phyloP scores from a whole-genome alignment of 2,329 filamentous ascomycete genomes.

The Clonostachys rhizophaga region DNA sequence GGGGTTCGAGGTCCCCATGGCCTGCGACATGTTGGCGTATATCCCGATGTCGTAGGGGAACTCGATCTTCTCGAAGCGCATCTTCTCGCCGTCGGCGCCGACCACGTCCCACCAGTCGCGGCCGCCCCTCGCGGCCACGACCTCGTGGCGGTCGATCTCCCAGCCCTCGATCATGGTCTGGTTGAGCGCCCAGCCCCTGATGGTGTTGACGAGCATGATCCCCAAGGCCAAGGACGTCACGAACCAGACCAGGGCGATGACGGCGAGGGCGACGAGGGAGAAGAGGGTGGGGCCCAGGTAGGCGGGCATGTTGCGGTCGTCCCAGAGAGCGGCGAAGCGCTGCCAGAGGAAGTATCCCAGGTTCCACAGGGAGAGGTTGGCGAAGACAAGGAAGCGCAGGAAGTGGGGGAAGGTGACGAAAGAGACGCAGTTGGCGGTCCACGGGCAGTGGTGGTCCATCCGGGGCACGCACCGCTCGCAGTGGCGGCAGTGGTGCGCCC shows the following conservation, averaged over 20 bases:
- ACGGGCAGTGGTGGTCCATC: conserved; percentile 87
- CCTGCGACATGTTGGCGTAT: conserved; percentile 67
- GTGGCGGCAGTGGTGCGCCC: conserved; percentile 77
- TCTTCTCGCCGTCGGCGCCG: conserved; percentile 25
- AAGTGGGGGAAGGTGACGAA: conserved; percentile 81
- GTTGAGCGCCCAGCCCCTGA: conserved; percentile 61
- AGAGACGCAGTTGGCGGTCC: conserved; percentile 80
- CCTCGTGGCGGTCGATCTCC: conserved; percentile 63
- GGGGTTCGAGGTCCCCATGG: conserved; percentile 66
- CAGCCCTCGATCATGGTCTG: conserved; percentile 78
- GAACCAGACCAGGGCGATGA: conserved; percentile 53
- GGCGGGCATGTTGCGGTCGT: conserved; percentile 60
- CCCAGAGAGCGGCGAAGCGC: conserved; percentile 58
- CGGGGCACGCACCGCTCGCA: conserved; percentile 72
- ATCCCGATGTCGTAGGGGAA: conserved; percentile 81
- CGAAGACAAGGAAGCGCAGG: conserved; percentile 69
- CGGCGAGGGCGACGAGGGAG: conserved; percentile 56
- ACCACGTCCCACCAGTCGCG: conserved; percentile 37
- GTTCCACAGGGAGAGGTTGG: conserved; percentile 59
- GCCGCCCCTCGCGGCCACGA: conserved; percentile 42
- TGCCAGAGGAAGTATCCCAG: conserved; percentile 57
- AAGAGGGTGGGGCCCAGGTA: conserved; percentile 66
- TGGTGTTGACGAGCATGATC: conserved; percentile 60
- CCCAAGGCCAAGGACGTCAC: conserved; percentile 56
- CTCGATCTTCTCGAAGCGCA: conserved; percentile 60